These are phyloP conservation scores for Penicillium sp. DNA, from an alignment of 2,329 filamentous ascomycete genomes.

Conservation along the genomic window DNA sequence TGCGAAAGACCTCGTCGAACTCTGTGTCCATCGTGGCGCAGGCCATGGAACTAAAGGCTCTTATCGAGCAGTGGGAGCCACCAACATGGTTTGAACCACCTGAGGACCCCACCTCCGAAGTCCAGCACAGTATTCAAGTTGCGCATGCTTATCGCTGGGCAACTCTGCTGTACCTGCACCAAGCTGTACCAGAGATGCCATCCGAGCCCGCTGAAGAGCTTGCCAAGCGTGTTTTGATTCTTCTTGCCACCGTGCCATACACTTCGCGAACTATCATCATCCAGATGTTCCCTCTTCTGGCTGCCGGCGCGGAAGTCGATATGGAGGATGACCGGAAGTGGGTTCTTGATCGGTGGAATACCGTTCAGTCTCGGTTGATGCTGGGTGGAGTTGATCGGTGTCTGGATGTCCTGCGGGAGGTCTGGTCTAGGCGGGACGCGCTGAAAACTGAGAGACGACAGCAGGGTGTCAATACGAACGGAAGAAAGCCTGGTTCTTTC, in stretches of 20 bases:
- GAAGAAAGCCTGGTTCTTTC: constrained; percentile 2
- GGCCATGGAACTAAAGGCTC: constrained; percentile 64
- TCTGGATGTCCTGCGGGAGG: constrained; percentile 66
- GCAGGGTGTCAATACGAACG: neutral
- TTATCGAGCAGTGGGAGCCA: constrained; percentile 65
- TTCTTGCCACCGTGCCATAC: constrained; percentile 66
- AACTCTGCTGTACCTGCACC: constrained; percentile 68
- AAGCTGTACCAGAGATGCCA: constrained; percentile 70
- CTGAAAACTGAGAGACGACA: constrained; percentile 48
- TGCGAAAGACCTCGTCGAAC: constrained; percentile 60
- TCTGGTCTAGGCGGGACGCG: constrained; percentile 67
- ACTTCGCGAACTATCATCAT: constrained; percentile 67
- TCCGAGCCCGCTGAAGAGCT: constrained; percentile 61
- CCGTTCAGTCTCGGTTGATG: constrained; percentile 65
- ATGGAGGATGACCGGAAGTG: constrained; percentile 65
- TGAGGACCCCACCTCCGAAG: constrained; percentile 65
- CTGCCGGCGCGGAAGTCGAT: constrained; percentile 67
- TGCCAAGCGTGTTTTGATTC: constrained; percentile 64
- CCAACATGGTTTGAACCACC: constrained; percentile 63
- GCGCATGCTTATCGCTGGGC: constrained; percentile 71
- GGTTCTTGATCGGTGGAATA: constrained; percentile 66
- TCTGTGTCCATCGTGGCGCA: constrained; percentile 65
- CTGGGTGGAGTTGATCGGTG: constrained; percentile 71
- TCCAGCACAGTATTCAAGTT: constrained; percentile 68
- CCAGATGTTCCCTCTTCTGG: constrained; percentile 71